Conservation (phyloP, 495 filamentous ascomycete species). For the Talaromyces wortmannii region DNA sequence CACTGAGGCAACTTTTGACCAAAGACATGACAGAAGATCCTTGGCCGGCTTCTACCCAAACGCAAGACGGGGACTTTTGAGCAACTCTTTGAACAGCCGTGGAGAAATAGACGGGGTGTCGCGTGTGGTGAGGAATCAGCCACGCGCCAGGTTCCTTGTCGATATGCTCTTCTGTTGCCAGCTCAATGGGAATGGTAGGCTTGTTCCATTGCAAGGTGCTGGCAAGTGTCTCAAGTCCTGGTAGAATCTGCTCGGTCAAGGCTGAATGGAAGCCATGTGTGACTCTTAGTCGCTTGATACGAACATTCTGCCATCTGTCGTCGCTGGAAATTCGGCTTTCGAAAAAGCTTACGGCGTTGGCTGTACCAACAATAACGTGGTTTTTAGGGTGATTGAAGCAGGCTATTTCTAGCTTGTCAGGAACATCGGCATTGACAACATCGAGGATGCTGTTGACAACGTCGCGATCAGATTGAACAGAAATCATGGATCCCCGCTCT, state of each 20-base stretch:
- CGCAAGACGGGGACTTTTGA: constrained; percentile 9
- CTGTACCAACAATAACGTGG: constrained; percentile 28
- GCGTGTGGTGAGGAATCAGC: constrained; percentile 21
- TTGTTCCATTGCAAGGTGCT: constrained; percentile 14
- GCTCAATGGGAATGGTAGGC: constrained; percentile 17
- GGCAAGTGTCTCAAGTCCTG: constrained; percentile 16
- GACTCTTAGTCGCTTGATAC: constrained; percentile 28
- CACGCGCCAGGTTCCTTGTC: constrained; percentile 1
- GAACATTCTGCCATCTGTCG: constrained; percentile 7
- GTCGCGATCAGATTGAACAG: constrained; percentile 21
- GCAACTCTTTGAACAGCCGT: constrained; percentile 26
- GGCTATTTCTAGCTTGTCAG: constrained; percentile 22
- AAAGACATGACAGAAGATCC: constrained; percentile 22
- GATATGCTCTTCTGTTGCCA: constrained; percentile 4
- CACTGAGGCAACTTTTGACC: constrained; percentile 5
- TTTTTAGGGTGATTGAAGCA: constrained; percentile 37
- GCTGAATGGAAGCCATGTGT: constrained; percentile 43
- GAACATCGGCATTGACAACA: neutral
- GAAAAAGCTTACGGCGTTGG: constrained; percentile 20
- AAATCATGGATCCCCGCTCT: constrained; percentile 39
- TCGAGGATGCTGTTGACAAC: constrained; percentile 11
- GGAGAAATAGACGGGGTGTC: constrained; percentile 34
- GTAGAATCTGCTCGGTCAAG: constrained; percentile 31
- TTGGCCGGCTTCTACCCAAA: constrained; percentile 35
- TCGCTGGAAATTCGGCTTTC: constrained; percentile 5